phyloP scores from a whole-genome alignment of 2,329 filamentous ascomycete species.

The Trichoderma brevicompactum region DNA sequence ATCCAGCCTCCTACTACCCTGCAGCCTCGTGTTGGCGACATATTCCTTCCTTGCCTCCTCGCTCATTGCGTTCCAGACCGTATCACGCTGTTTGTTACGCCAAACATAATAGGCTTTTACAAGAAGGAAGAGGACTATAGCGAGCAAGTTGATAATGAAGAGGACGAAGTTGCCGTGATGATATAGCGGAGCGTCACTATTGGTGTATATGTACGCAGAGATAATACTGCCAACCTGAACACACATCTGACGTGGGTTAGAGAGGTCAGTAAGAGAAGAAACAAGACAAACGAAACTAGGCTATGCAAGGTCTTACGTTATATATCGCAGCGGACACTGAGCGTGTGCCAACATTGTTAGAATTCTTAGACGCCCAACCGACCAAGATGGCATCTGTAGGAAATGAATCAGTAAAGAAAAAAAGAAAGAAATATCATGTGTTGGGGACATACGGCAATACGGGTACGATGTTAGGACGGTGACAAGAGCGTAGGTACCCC shows the following conservation, averaged over 20 bases:
- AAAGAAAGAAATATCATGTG: too few species aligned
- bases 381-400: constrained; percentile 9
- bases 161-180: constrained; percentile 15
- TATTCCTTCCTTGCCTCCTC: constrained; percentile 15
- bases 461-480: constrained; percentile 23
- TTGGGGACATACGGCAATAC: constrained; percentile 13
- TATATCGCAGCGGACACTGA: constrained; percentile 22
- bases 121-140: constrained; percentile 13
- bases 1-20: constrained; percentile 5
- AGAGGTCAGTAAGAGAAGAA: not conserved
- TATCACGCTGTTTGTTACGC: constrained; percentile 13
- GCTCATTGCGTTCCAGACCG: constrained; percentile 13
- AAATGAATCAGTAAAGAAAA: not conserved
- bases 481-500: constrained; percentile 23
- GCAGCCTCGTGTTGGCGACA: not conserved
- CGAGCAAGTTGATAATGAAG: constrained; percentile 17
- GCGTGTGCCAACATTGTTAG: constrained; percentile 20
- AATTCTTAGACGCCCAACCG: constrained; percentile 23
- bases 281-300: not conserved
- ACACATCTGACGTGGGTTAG: not conserved
- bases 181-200: constrained; percentile 9
- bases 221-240: constrained; percentile 22
- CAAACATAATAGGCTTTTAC: constrained; percentile 5
- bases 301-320: not conserved
- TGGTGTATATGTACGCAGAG: constrained; percentile 15